Base-by-base conservation (phyloP, 129 eudicot species). In the Arctium minus region DNA sequence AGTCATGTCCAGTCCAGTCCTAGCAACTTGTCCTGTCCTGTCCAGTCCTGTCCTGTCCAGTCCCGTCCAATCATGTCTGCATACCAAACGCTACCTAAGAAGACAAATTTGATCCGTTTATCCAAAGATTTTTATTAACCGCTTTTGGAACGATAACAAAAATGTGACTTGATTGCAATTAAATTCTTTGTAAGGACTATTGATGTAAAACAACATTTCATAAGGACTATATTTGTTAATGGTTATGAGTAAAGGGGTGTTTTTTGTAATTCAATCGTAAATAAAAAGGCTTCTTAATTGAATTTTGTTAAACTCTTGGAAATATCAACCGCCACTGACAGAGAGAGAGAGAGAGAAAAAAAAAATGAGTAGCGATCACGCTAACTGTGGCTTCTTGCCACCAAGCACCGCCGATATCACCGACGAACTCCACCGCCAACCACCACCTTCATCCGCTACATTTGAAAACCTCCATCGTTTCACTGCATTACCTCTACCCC, bases 311-410 rank as follows among this genome's bases (percentile, higher is more conserved):
- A 0, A 44, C 53, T 1, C 1, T 44, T 8, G 53, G 12, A 44
- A 44, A 44, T 44, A 44, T 44, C 53, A 2, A 44, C 4, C 12
- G 46, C 36, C 36, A 33, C 36, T 22, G 27, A 33, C 0, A 37
- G 53, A 44, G 53, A 9, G 4, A 46, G 50, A 42, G 10, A 8
- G 50, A 42, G 64, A 12, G 62, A 0, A 8, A 3, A 8, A 3
- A 11, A 2, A 72, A 17, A 73, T 73, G 77, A 73, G 77, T 46
- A 73, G 35, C 77, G 77, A 73, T n/a, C 18, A 73, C 18, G 77
- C 39, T 38, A 73, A 18, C 5, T 56, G 56, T 53, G 22, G 64
- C 77, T 39, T 73, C 78, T 46, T 37, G 62, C 60, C 78, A 74
- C 64, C 78, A 29, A 9, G 1, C 64, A 12, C 62, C 78, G 4